Evolutionary conservation across 2,329 filamentous ascomycete species (phyloP).

Genomic region (Cercospora sesami): DNA sequence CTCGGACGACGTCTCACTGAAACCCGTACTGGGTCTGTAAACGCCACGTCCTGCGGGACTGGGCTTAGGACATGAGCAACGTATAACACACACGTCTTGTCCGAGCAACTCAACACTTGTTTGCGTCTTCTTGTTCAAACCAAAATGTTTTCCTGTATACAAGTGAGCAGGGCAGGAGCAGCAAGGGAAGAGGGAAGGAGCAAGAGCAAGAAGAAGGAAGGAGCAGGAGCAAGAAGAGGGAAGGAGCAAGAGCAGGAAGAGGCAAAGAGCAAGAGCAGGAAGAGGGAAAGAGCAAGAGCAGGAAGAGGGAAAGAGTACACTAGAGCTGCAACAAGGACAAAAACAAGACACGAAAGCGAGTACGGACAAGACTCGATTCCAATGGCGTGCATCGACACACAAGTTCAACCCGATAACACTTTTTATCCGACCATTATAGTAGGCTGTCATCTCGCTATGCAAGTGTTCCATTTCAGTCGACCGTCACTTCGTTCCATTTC

Average conservation of each 20-base stretch:
- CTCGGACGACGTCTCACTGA: not conserved
- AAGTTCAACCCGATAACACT: not conserved
- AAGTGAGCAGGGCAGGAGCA: not conserved
- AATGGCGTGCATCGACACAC: not conserved
- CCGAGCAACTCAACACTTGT: not conserved
- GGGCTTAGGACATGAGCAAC: no score
- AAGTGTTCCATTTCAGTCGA: not conserved
- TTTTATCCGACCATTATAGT: not conserved
- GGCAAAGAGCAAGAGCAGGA: not conserved
- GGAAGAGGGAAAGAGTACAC: not conserved
- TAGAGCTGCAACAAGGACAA: not conserved
- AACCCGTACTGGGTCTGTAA: no score
- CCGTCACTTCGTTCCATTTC: not conserved
- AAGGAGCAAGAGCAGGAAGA: not conserved
- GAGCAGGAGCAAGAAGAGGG: no score
- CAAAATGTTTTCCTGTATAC: not conserved
- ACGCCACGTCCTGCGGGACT: no score
- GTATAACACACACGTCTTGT: no score
- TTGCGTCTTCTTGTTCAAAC: not conserved
- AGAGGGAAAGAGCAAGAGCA: no score
- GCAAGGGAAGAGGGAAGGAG: not conserved
- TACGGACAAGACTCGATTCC: not conserved
- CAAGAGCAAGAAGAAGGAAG: no score
- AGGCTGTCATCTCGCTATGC: not conserved
- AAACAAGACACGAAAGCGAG: not conserved